Base-by-base conservation (phyloP, 2,329 filamentous ascomycete genomes). In the Colletotrichum spinosum region DNA sequence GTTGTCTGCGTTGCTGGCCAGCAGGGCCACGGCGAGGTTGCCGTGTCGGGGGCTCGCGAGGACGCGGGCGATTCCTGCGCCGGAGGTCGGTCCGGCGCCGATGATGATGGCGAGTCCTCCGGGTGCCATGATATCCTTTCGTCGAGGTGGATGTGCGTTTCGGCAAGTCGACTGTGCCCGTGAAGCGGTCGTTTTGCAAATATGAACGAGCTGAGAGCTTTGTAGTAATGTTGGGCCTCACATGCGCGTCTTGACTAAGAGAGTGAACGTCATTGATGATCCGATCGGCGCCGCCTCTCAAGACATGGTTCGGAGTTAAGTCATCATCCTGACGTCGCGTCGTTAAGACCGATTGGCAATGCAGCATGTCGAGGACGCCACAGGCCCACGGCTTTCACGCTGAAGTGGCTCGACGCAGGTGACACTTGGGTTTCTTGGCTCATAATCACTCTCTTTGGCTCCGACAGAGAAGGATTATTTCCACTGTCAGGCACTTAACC, bases 11-110 rank as follows among this genome's bases (percentile, higher is more conserved):
- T 81, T 79, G 5, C 85, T 80, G 8, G 84, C 83, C 49, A 87
- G 78, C 8, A 87, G 77, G 13, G 85, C 84, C 8, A 88, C 81
- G 33, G 85, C 84, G 51, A 86, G 77, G 70, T 87, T 87, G 39
- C 84, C 84, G 37, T 86, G 80, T 0, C 77, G 74, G 1, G 81
- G 80, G 51, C 78, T 73, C 3, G 84, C 83, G 44, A 88, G 81
- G 41, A 86, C 79, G 17, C 84, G 79, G 25, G 84, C 83, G n/a
- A 88, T 88, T 46, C 86, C 85, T 10, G 83, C 81, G 10, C 84
- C 84, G 75, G 84, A 73, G n/a, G 70, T 73, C 8, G 82, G 82
- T 51, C 84, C 83, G 39, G 82, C 83, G 39, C 84, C 84, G 41
- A 85, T 79, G 46, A 85, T 74, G 56, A 86, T 84, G 51, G 83